Base-by-base conservation (phyloP, 345 rosid species). In the Syzygium grande region DNA sequence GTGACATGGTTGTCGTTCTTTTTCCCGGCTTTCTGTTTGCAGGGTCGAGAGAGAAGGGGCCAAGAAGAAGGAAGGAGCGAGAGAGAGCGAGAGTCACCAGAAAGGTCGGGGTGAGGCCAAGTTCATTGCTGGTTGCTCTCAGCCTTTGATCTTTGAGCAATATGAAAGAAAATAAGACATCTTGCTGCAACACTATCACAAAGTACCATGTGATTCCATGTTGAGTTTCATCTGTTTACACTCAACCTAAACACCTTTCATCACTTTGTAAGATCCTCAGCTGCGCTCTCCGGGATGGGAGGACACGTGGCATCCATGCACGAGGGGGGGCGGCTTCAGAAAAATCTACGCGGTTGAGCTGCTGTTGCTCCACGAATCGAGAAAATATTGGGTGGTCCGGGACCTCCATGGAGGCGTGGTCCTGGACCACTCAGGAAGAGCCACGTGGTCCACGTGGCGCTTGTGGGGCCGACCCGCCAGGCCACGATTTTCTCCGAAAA, bases 221-320 rank as follows among this genome's bases (percentile, higher is more conserved):
- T 11, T 11, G 11, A 49, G 51, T 11, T 12, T 56, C n/a, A 23
- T 56, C n/a, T 4, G 63, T 23, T 56, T 10, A 9, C 63, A 10
- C 63, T 56, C 63, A 9, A 23, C 9, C 12, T 56, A 56, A 23
- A 56, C 43, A 41, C 43, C 43, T 41, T 41, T 41, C 43, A 41
- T 41, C 43, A 41, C 27, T 19, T 21, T 17, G 80, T 2, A 19
- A 65, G 22, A 17, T 38, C 27, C 21, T 73, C 80, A 4, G 63
- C 27, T 8, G n/a, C 63, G n/a, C 13, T 9, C 58, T 55, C 8
- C 58, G 41, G 11, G 46, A 27, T 86, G 46, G 54, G 16, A 79
- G 41, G 88, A 87, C 85, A 58, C 56, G 78, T 55, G 85, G 88
- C 85, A 6, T 51, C 49, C 88, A 87, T 87, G 88, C 85, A 87